Percentiles rank a stretch among this genome's conserved stretches.
Conservation (phyloP, 352 stramenopile species). For the Pythium monospermum region DNA sequence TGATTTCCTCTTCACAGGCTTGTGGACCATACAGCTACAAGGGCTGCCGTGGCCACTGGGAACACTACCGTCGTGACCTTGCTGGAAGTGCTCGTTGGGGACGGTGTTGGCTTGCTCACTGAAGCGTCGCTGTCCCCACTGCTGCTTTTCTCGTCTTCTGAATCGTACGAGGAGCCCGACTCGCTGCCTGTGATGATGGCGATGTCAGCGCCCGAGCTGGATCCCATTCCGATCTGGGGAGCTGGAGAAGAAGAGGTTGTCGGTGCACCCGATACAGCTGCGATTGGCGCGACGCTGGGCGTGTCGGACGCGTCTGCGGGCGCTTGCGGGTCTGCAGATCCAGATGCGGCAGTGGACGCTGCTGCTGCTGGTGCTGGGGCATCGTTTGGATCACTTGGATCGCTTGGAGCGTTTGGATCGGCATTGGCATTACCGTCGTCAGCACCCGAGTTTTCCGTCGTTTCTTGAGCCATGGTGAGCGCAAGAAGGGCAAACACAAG, state of each 20-base stretch:
- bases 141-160: too few species aligned
- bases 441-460: background rate
- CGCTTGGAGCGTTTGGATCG: background rate
- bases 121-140: too few species aligned
- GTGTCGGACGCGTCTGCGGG: background rate
- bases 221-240: background rate
- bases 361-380: background rate
- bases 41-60: too few species aligned
- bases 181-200: background rate
- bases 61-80: too few species aligned
- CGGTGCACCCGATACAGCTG: background rate
- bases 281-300: slow-evolving; percentile 3
- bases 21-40: too few species aligned
- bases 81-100: too few species aligned
- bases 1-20: too few species aligned
- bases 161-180: too few species aligned
- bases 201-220: too few species aligned
- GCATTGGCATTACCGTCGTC: background rate
- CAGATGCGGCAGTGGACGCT: background rate
- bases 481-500: slow-evolving; percentile 11
- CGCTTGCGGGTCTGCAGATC: background rate
- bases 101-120: too few species aligned
- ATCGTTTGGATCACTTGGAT: background rate
- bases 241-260: background rate
- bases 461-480: slow-evolving; percentile 4